Evolutionary conservation across 2,329 filamentous ascomycete genomes (phyloP).

Genomic region (Phialocephala sp.): DNA sequence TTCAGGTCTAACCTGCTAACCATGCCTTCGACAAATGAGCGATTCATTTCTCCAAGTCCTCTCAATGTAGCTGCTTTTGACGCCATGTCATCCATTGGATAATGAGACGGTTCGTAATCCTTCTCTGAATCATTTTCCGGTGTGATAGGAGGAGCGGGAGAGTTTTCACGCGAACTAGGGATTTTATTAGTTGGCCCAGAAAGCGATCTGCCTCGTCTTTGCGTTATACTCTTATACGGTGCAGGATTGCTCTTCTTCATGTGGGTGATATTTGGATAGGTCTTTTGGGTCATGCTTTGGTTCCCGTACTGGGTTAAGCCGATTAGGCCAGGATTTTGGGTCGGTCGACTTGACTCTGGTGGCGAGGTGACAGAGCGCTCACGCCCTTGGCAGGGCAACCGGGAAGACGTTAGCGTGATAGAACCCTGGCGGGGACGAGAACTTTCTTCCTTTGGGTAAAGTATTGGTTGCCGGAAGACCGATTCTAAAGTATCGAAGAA

Average conservation of each 20-base stretch:
- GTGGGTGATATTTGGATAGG: not conserved
- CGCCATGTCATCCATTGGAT: no score
- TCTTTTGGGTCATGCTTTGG: not conserved
- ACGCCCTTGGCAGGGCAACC: not conserved
- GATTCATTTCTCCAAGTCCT: not conserved
- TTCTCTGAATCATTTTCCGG: no score
- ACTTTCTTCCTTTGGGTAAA: not conserved
- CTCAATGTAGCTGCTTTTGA: not conserved
- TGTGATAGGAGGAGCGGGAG: no score
- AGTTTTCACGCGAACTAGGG: no score
- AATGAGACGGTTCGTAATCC: no score
- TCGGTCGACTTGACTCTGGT: not conserved
- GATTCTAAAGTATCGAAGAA: not conserved
- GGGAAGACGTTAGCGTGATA: not conserved
- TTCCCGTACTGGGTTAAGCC: not conserved
- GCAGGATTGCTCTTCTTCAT: not conserved
- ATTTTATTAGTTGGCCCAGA: not conserved
- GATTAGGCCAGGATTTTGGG: not conserved
- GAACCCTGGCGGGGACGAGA: not conserved
- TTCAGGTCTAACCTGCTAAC: not conserved
- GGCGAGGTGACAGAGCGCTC: not conserved
- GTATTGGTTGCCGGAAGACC: not conserved
- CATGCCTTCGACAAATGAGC: not conserved
- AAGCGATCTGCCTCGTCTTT: not conserved
- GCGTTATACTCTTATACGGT: not conserved